These are phyloP conservation scores for Rhodamnia argentea DNA, from an alignment of 345 rosid genomes.

Conservation along the genomic window DNA sequence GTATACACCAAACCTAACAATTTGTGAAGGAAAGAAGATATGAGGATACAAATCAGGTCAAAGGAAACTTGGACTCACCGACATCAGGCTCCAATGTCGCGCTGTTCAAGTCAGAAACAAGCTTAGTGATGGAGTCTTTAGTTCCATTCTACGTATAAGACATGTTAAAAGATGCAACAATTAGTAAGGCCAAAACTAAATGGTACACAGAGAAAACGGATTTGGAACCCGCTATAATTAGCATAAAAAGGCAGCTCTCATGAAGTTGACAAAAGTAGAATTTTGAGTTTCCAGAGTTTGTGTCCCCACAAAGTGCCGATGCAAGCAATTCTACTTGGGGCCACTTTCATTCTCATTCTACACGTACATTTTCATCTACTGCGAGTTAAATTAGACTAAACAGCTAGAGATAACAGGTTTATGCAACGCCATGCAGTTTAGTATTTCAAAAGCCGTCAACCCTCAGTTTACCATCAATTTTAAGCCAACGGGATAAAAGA, in stretches of 20 bases:
- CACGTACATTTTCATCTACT: not conserved
- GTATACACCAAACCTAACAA: not conserved
- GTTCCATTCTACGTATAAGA: constrained; percentile 65
- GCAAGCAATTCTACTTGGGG: not conserved
- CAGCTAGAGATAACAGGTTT: not conserved
- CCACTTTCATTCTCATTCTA: not conserved
- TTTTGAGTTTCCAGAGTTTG: not conserved
- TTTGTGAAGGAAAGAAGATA: not conserved
- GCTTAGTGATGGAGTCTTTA: constrained; percentile 80
- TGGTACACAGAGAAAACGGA: not conserved
- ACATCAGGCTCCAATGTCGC: constrained; percentile 85
- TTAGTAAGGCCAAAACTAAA: not conserved
- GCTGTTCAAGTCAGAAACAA: constrained; percentile 78
- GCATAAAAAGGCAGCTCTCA: not conserved
- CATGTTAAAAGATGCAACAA: not conserved
- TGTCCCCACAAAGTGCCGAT: not conserved
- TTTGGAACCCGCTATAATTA: not conserved
- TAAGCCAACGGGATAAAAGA: not conserved
- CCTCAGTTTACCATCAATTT: not conserved
- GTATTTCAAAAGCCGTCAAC: not conserved
- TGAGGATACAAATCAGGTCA: not conserved
- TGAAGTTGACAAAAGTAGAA: not conserved
- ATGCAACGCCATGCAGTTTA: not conserved
- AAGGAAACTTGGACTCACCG: constrained; percentile 34
- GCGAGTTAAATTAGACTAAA: not conserved